Evolutionary conservation across 73 alveolate species (phyloP).

Genomic region (Symbiodinium pilosum): DNA sequence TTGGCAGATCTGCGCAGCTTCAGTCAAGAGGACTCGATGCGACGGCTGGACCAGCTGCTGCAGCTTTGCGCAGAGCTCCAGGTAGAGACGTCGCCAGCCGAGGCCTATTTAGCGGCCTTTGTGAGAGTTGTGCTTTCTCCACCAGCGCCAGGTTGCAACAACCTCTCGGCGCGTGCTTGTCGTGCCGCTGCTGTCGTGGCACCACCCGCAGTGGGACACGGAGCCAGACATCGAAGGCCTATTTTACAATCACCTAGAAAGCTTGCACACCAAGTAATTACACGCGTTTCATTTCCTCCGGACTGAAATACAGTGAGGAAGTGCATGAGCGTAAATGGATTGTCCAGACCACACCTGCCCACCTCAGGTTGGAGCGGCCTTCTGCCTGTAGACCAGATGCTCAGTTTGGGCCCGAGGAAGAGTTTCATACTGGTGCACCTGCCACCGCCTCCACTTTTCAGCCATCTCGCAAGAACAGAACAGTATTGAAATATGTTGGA

Average conservation of each 20-base stretch:
- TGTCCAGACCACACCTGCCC: too few relatives aligned
- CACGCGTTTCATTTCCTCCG: too few relatives aligned
- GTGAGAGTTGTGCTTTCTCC: too few relatives aligned
- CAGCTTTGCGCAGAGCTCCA: slow-evolving; percentile 59
- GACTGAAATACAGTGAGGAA: too few relatives aligned
- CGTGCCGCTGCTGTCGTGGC: slow-evolving; percentile 92
- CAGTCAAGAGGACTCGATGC: slow-evolving; percentile 53
- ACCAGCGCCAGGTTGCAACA: slow-evolving; percentile 19
- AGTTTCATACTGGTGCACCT: neutral
- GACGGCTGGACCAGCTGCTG: slow-evolving; percentile 29
- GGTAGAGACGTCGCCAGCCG: slow-evolving; percentile 68
- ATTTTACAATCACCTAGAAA: too few relatives aligned
- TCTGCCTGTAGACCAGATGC: slow-evolving; percentile 88
- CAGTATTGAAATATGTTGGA: neutral
- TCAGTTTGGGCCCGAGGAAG: neutral
- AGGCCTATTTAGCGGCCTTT: slow-evolving; percentile 9
- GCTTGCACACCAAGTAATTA: too few relatives aligned
- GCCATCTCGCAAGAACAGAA: neutral
- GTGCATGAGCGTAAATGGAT: too few relatives aligned
- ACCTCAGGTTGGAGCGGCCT: slow-evolving; percentile 91
- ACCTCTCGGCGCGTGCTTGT: slow-evolving; percentile 39
- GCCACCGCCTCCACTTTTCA: neutral
- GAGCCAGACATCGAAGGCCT: slow-evolving; percentile 79
- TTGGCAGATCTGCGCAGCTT: too few relatives aligned
- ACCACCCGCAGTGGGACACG: slow-evolving; percentile 79